Evolutionary conservation across 106 monocot genomes (phyloP).

Genomic region (Dioscorea dumetorum): DNA sequence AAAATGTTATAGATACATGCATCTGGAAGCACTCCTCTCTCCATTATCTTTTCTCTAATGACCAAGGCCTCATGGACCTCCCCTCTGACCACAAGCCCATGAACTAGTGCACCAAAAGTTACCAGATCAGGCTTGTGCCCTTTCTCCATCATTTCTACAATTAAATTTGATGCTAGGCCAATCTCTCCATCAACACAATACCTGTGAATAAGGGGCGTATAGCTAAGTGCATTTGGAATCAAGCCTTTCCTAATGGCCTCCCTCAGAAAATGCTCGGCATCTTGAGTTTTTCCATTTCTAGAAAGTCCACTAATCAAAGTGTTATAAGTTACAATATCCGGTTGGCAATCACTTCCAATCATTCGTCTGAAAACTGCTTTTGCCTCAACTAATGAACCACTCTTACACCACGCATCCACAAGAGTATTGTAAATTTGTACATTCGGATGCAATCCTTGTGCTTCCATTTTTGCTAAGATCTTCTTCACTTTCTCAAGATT

Average conservation of each 20-base stretch:
- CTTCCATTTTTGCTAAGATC: slow-evolving; percentile 59
- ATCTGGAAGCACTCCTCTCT: slow-evolving; percentile 60
- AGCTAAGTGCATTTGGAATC: slow-evolving; percentile 48
- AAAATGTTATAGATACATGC: slow-evolving; percentile 67
- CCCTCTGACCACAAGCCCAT: slow-evolving; percentile 60
- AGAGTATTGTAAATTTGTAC: slow-evolving; percentile 64
- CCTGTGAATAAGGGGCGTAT: slow-evolving; percentile 73
- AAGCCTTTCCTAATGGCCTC: slow-evolving; percentile 33
- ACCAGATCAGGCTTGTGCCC: slow-evolving; percentile 67
- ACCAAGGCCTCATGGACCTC: slow-evolving; percentile 57
- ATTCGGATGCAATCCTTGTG: slow-evolving; percentile 52
- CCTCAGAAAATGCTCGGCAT: slow-evolving; percentile 47
- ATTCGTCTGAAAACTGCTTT: slow-evolving; percentile 58
- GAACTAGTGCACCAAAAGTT: slow-evolving; percentile 78
- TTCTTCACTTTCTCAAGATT: slow-evolving; percentile 26
- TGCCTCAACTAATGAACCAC: slow-evolving; percentile 35
- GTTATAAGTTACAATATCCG: slow-evolving; percentile 69
- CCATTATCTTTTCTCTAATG: slow-evolving; percentile 53
- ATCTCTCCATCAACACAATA: slow-evolving; percentile 49
- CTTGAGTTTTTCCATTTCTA: slow-evolving; percentile 18
- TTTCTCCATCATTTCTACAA: slow-evolving; percentile 47
- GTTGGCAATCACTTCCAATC: slow-evolving; percentile 36
- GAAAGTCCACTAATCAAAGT: slow-evolving; percentile 64
- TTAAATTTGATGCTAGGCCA: slow-evolving; percentile 33
- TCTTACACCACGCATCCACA: slow-evolving; percentile 43